Base-by-base conservation (phyloP, 2,329 filamentous ascomycete genomes). In the Metarhizium robertsii region DNA sequence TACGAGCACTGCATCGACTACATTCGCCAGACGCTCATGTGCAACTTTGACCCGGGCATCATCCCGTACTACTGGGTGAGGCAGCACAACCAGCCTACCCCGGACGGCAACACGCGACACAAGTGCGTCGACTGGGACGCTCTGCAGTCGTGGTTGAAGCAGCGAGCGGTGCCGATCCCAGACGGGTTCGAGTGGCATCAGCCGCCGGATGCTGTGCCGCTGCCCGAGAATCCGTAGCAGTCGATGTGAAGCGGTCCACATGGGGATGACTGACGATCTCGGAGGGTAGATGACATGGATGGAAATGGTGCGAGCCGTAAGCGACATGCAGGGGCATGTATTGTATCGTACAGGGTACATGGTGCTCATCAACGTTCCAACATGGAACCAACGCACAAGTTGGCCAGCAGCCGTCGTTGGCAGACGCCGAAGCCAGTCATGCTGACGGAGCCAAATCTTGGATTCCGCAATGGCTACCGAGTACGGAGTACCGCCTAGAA, bases 1-100 rank as follows among this genome's bases (percentile, higher is more conserved):
- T 58, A 50, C 30, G 56, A 58, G 50, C 55, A 75, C 61, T 73
- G 72, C 61, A 65, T 74, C 55, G 71, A 72, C 55, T 73, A 73
- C 51, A 64, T 73, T 55, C 65, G 72, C 7, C 71, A 73, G 56
- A 66, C 67, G 4, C 66, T 72, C 55, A 71, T 73, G 70, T 74
- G 71, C 50, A 53, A 55, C 47, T 58, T 55, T 42, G 56, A 58
- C 38, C 42, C 53, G 45, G 53, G 53, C n/a, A 45, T 58, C 29
- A 46, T 58, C 18, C 47, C 56, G 13, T 58, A 55, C 34, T 40
- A 58, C 50, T 58, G 56, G 53, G 56, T 58, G 13, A 29, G 38
- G 14, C 29, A 51, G 43, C 56, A 58, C 36, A 50, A 55, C n/a
- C 47, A 55, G 14, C 56, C 56, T 2, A 58, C 56, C 8, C 56